Percentiles rank a stretch among this genome's conserved stretches.
Evolutionary conservation across 495 filamentous ascomycete species (phyloP).

Genomic region (Melanomma pulvis-pyrius): DNA sequence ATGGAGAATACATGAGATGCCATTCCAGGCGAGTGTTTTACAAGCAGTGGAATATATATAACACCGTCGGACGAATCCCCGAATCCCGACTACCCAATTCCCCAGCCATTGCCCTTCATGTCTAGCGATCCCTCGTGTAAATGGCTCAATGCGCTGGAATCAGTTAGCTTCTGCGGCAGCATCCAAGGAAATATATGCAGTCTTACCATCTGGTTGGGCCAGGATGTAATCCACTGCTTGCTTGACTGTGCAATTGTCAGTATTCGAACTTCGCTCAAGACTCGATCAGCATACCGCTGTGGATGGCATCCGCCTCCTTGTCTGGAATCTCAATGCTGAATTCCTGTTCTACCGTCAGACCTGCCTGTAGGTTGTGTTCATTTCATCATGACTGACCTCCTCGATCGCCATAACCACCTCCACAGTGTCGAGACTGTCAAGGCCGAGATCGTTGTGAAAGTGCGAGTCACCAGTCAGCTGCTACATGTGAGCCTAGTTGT

Average conservation of each 20-base stretch:
- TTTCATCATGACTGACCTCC: constrained; percentile 66
- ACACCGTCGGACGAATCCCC: constrained; percentile 23
- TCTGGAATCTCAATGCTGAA: constrained; percentile 99
- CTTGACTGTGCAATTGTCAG: constrained; percentile 67
- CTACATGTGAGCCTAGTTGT: constrained; percentile 22
- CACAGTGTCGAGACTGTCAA: constrained; percentile 96
- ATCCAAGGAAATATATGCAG: not conserved
- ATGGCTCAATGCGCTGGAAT: constrained; percentile 41
- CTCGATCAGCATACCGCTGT: constrained; percentile 76
- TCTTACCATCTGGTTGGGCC: constrained; percentile 82
- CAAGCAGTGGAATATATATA: constrained; percentile 38
- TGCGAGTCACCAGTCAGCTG: constrained; percentile 81
- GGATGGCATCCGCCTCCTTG: constrained; percentile 96
- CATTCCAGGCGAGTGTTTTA: constrained; percentile 32
- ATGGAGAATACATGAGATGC: constrained; percentile 26
- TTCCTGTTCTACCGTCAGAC: constrained; percentile 65
- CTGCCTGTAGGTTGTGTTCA: not conserved
- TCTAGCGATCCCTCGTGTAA: not conserved
- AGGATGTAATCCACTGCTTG: constrained; percentile 95
- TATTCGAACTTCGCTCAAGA: not conserved
- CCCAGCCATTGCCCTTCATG: constrained; percentile 18
- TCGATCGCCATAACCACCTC: constrained; percentile 99
- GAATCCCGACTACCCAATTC: constrained; percentile 26
- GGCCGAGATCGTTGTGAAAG: constrained; percentile 92
- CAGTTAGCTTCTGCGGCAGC: constrained; percentile 24